Evolutionary conservation across 1,284 basidiomycete species (phyloP).

Genomic region (Neotropicomus parvogracilis): DNA sequence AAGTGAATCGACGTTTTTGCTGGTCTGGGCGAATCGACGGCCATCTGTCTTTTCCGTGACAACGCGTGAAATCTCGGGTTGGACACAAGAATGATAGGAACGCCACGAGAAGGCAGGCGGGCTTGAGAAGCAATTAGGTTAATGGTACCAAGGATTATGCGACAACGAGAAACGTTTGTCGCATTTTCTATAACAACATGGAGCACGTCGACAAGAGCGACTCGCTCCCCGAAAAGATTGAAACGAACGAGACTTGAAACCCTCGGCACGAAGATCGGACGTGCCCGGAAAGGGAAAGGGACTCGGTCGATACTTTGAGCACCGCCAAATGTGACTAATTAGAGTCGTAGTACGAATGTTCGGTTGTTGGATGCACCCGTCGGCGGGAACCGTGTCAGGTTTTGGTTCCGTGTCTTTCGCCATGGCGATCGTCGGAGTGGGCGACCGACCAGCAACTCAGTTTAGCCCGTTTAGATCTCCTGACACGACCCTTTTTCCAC

Average conservation of each 20-base stretch:
- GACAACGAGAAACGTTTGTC: conserved; percentile 19
- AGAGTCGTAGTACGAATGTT: not conserved
- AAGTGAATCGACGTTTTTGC: not conserved
- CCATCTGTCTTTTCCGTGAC: not conserved
- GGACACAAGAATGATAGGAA: not conserved
- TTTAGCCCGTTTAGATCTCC: not conserved
- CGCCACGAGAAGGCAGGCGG: not conserved
- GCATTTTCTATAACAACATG: conserved; percentile 2
- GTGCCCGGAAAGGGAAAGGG: not conserved
- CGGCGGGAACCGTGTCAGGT: not conserved
- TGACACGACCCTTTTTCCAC: not conserved
- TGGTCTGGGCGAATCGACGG: not conserved
- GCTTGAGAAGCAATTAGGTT: not conserved
- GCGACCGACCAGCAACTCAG: not conserved
- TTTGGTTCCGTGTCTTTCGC: conserved; percentile 1
- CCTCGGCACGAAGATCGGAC: not conserved
- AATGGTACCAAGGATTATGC: not conserved
- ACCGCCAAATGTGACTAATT: not conserved
- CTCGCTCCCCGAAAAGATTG: not conserved
- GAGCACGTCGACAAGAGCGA: not conserved
- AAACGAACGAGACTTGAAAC: conserved; percentile 1
- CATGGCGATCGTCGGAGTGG: conserved; percentile 13
- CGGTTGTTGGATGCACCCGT: not conserved
- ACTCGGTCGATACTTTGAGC: not conserved
- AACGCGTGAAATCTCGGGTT: not conserved